These are phyloP conservation scores for Russula dissimulans DNA, from an alignment of 768 basidiomycete genomes.

Conservation along the genomic window DNA sequence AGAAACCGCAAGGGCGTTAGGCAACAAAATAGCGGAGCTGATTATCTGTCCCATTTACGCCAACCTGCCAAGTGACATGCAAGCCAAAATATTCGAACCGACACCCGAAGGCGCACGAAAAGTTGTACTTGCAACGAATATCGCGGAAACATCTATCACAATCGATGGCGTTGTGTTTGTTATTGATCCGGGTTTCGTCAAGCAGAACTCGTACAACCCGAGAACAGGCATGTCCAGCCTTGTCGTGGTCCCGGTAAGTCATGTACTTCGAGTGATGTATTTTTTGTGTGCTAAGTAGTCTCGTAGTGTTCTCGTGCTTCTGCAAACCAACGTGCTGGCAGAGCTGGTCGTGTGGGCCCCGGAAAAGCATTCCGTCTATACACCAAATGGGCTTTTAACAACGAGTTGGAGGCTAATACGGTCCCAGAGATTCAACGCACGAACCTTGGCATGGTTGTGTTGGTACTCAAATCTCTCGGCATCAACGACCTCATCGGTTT, in stretches of 20 bases:
- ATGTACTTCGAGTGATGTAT: background rate
- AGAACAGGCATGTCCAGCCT: constrained; percentile 97
- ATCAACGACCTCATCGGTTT: constrained; percentile 98
- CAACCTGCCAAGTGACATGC: constrained; percentile 98
- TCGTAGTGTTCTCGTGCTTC: constrained; percentile 89
- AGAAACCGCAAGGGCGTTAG: constrained; percentile 89
- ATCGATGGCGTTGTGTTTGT: constrained; percentile 99
- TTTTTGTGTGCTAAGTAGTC: background rate
- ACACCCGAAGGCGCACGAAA: constrained; percentile 95
- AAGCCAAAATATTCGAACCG: constrained; percentile 98
- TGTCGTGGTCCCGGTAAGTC: constrained; percentile 84
- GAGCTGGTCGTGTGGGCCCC: constrained; percentile 95
- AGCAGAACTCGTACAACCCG: constrained; percentile 98
- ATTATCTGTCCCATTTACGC: constrained; percentile 98
- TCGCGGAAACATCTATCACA: constrained; percentile 99
- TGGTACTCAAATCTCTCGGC: constrained; percentile 90
- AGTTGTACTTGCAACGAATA: constrained; percentile 97
- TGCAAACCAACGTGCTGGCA: constrained; percentile 92
- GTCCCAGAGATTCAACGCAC: constrained; percentile 99
- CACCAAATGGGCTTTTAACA: constrained; percentile 95
- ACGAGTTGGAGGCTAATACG: constrained; percentile 94
- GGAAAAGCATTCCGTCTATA: constrained; percentile 98
- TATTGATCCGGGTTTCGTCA: constrained; percentile 98
- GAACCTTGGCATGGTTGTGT: constrained; percentile 90
- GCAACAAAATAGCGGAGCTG: constrained; percentile 92